Evolutionary conservation across 345 rosid genomes (phyloP).

Genomic region (Barbarea vulgaris): DNA sequence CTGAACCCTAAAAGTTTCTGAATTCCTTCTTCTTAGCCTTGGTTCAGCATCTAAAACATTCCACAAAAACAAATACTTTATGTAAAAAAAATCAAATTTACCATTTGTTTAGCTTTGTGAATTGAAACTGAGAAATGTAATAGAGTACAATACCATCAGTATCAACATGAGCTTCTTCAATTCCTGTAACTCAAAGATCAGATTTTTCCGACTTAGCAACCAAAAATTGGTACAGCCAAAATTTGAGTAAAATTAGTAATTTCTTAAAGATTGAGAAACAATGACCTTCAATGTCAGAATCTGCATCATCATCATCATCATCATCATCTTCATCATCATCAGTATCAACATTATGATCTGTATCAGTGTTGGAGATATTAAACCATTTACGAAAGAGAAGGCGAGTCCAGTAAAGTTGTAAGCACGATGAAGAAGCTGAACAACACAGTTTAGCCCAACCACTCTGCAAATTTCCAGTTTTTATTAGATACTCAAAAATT

Average conservation of each 20-base stretch:
- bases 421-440: conserved; percentile 68
- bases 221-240: not conserved
- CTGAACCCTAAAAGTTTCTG: conserved; percentile 82
- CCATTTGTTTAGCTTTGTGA: not conserved
- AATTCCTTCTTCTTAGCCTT: conserved; percentile 62
- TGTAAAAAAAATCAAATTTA: not conserved
- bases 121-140: not conserved
- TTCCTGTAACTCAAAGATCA: conserved; percentile 2
- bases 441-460: conserved; percentile 45
- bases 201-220: not conserved
- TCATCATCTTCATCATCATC: conserved; percentile 16
- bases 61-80: not conserved
- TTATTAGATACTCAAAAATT: not conserved
- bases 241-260: not conserved
- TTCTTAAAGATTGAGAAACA: not conserved
- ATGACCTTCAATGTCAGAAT: conserved; percentile 15
- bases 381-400: conserved; percentile 73
- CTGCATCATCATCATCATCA: conserved; percentile 4
- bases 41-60: conserved; percentile 30
- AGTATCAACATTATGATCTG: conserved; percentile 10
- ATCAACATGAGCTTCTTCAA: conserved; percentile 18
- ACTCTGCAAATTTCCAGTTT: conserved; percentile 2
- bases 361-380: conserved; percentile 50
- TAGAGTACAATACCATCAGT: not conserved
- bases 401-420: conserved; percentile 76